Base-by-base conservation (phyloP, 1,284 basidiomycete genomes). In the Chalciporus sp. region DNA sequence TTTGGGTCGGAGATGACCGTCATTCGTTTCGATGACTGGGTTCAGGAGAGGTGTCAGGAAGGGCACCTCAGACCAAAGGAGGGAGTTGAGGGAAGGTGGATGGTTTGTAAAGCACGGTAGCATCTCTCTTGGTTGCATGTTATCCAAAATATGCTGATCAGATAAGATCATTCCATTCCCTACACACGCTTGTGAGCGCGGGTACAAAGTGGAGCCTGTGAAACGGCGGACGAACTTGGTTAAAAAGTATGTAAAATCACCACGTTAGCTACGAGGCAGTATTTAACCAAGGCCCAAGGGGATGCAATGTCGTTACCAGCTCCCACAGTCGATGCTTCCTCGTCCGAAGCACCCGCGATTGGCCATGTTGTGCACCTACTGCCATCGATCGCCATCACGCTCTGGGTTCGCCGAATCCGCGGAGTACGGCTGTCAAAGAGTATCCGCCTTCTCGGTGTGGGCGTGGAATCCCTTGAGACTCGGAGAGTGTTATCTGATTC, bases 11-110 rank as follows among this genome's bases (percentile, higher is more conserved):
- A 84, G 20, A 41, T 52, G 26, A 56, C 52, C 7, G 51, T 52
- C 2, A 47, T 68, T 33, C 53, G 55, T 20, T 67, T 68, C 27
- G 63, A 70, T 28, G 62, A 72, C 26, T 89, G 87, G 86, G 65
- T 89, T 19, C 66, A 70, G 54, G 69, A 71, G 49, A 76, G 75
- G 57, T 68, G 62, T 49, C 56, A 45, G 11, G 61, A 72, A 16
- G 83, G 81, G 1, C 76, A 84, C 39, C 72, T 84, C 28, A 73
- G 75, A 51, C 69, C 66, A 53, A 87, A 82, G 65, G 84, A 76
- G 55, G 84, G 77, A 9, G 60, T 71, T 4, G 77, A 80, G 50
- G 81, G 79, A 0, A 76, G 75, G 59, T 89, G 86, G 86, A 74
- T 81, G 17, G 67, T 88, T 29, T 78, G 74, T 19, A 72, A 56